Conservation (phyloP, 108 stramenopile genomes). For the Nitzschia palea region DNA sequence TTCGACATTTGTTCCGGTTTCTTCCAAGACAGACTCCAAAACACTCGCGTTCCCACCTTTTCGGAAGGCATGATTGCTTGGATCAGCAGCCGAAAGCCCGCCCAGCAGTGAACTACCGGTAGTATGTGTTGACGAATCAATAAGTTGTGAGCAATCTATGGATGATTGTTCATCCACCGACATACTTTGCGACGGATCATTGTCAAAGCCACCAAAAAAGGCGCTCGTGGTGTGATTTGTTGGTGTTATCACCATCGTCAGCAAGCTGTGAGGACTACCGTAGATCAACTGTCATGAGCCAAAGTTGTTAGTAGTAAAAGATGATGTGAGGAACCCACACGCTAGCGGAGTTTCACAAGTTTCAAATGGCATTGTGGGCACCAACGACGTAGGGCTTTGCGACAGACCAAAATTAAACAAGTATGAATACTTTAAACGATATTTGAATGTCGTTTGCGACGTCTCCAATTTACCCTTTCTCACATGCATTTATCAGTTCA, state of each 20-base stretch:
- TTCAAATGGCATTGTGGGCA: no score
- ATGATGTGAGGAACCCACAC: no score
- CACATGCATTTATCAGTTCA: no score
- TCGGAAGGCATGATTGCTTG: neutral
- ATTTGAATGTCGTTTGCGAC: no score
- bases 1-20: neutral
- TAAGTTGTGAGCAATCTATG: constrained; percentile 4
- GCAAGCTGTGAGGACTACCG: no score
- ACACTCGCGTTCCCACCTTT: constrained; percentile 3
- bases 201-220: neutral
- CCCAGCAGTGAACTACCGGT: neutral
- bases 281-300: no score
- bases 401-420: no score
- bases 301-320: no score
- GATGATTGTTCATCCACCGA: constrained; percentile 9
- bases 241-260: neutral
- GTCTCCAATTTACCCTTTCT: no score
- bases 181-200: neutral
- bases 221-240: constrained; percentile 1
- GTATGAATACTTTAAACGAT: no score
- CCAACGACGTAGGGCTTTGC: no score
- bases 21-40: constrained; percentile 7
- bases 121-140: constrained; percentile 2
- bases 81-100: neutral
- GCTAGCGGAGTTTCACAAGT: no score